Evolutionary conservation across 768 basidiomycete genomes (phyloP), one percentile per base, ranked within the genome.

Genomic region (Gautieria morchelliformis): DNA sequence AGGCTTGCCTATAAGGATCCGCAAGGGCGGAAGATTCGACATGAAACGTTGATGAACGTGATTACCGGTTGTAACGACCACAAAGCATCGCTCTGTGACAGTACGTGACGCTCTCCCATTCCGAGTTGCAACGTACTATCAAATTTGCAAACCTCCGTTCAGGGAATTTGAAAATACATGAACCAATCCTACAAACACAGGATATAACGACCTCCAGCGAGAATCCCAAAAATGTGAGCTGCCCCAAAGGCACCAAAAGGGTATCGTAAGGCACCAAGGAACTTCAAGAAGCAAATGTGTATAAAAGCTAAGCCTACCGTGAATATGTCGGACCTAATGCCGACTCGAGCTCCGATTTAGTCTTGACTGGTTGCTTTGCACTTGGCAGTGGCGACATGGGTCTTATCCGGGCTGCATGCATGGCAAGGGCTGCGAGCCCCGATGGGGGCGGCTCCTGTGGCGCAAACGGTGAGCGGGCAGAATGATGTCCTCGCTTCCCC

Each of bases 341-440:
- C 30, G 45, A 48, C 47, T 57, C 56, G 22, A 57, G 45, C 45
- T 57, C 56, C 30, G 56, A 57, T 40, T 57, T 57, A n/a, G 56
- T 57, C 45, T 37, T 39, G 37, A 12, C 14, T 53, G 24, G 20
- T 4, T 22, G 22, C 22, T 55, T 55, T 37, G 46, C 45, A 32
- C n/a, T 19, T 15, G 33, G 33, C 24, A 57, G 37, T 11, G 56
- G 56, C 11, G 56, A 57, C 56, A 57, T 57, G 9, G 56, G 56
- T 57, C 56, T 42, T 19, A 57, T 47, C 32, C 47, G 37, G 10
- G 56, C 45, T 11, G 56, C 56, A 35, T 57, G 56, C 56, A 57
- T 57, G 11, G 56, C 56, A 22, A 57, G 56, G 12, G 56, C 37
- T 27, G 56, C 56, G 48, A 57, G 56, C 27, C 56, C 56, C 19